Evolutionary conservation across 257 asterid species (phyloP), one percentile per base, ranked within the genome.

Genomic region (Solanum habrochaites): DNA sequence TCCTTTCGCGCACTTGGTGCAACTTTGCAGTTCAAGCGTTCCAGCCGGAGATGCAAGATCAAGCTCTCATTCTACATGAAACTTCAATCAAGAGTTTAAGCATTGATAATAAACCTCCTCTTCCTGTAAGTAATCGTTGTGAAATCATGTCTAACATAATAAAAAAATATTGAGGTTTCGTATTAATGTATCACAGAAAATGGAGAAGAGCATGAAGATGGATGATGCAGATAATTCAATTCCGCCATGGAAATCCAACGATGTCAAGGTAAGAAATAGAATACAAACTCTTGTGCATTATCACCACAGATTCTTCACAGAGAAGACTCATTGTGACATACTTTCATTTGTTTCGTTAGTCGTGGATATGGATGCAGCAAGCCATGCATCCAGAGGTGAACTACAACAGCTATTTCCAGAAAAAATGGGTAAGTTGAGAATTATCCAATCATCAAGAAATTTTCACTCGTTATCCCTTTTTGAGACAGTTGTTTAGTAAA

Each of bases 311-410:
- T 49, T 81, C 40, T 14, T 35, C 47, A 43, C 18, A 35, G 72
- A 77, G 25, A 32, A 27, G 37, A 29, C n/a, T 64, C 39, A 35
- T 47, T 47, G 45, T 35, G 49, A 21, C 85, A 40, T 62, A 13
- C 84, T 87, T 42, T 37, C 47, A 37, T 27, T 56, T 49, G 87
- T 49, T 86, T 60, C 70, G 49, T 56, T 88, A 96, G 99, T 95
- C 99, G 85, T 96, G 99, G 98, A 94, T 96, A 93, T 95, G 98
- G 99, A 96, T 96, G 99, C 99, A 96, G 86, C 99, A 96, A 93
- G 99, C 99, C 29, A 93, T 96, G 98, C 99, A 96, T 94, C 98
- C 98, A 8, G 98, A 96, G 90, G 89, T 96, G 90, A 95, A 96
- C 86, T 96, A 96, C 66, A 91, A 88, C 93, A 89, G 96, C 91